Evolutionary conservation across 306 rosid genomes (phyloP).

Genomic region (Cucurbita argyrosperma): DNA sequence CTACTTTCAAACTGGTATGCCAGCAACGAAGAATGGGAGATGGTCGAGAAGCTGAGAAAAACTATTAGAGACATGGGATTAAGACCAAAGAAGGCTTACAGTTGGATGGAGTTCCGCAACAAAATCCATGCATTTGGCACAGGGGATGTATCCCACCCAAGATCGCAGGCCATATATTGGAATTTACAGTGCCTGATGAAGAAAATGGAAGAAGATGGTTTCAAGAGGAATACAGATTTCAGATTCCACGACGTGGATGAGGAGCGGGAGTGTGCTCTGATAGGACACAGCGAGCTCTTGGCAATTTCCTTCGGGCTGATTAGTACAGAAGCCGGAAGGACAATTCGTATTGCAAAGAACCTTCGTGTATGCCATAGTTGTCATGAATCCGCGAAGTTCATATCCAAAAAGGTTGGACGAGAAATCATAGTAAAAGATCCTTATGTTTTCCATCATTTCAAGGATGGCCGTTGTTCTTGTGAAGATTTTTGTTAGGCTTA

Average conservation of each 20-base stretch:
- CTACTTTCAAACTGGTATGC: constrained; percentile 54
- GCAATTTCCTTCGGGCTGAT: constrained; percentile 58
- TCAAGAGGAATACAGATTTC: constrained; percentile 21
- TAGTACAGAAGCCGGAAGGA: constrained; percentile 26
- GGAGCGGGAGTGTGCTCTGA: constrained; percentile 51
- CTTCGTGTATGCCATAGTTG: constrained; percentile 35
- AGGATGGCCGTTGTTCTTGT: constrained; percentile 50
- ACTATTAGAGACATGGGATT: constrained; percentile 44
- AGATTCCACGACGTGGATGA: constrained; percentile 51
- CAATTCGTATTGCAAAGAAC: constrained; percentile 42
- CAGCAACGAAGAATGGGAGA: constrained; percentile 21
- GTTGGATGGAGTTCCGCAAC: constrained; percentile 45
- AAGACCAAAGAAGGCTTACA: constrained; percentile 37
- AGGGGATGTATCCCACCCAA: constrained; percentile 54
- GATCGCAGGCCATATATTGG: constrained; percentile 36
- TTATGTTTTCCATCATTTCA: constrained; percentile 48
- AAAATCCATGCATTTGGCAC: constrained; percentile 64
- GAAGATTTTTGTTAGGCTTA: constrained; percentile 26
- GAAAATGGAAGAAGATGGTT: constrained; percentile 35
- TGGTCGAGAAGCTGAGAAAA: constrained; percentile 21
- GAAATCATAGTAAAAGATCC: constrained; percentile 61
- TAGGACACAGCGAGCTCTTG: constrained; percentile 53
- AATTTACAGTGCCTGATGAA: constrained; percentile 37
- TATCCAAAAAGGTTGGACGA: constrained; percentile 29
- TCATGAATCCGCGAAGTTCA: constrained; percentile 40